Conservation (phyloP, 139 green algal genomes). For the Monoraphidium neglectum region DNA sequence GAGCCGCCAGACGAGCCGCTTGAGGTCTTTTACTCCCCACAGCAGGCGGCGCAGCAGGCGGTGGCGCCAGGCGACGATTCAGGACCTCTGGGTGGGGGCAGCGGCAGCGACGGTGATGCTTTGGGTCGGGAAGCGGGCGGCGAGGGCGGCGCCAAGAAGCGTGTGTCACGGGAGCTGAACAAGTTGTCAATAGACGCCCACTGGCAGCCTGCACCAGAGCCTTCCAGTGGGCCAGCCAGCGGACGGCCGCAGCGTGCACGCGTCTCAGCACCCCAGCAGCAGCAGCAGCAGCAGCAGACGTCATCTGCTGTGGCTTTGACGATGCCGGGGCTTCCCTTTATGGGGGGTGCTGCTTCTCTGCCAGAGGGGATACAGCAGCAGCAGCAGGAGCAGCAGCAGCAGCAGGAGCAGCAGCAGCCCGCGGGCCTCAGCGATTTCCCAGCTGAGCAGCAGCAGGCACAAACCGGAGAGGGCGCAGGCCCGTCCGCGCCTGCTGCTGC, state of each 20-base stretch:
- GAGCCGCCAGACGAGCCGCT: neutral
- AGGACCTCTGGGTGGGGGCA: neutral
- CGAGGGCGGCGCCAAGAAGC: too few species aligned
- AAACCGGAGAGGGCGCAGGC: neutral
- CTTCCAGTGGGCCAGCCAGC: neutral
- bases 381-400: constrained; percentile 7
- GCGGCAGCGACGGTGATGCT: too few species aligned
- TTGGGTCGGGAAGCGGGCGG: too few species aligned
- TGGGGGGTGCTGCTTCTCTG: neutral
- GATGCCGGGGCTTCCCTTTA: neutral
- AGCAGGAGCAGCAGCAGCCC: neutral
- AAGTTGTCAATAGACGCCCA: neutral
- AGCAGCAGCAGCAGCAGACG: constrained; percentile 5
- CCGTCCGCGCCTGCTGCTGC: too few species aligned
- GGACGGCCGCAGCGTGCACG: neutral
- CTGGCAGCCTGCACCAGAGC: neutral
- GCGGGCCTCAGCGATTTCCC: neutral
- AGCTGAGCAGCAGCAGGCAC: neutral
- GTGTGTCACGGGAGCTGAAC: too few species aligned
- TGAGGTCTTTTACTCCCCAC: neutral
- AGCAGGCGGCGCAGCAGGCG: neutral
- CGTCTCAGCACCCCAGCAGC: neutral
- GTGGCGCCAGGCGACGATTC: neutral
- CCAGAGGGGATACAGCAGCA: neutral
- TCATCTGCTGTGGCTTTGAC: neutral